phyloP scores from a whole-genome alignment of 2,329 filamentous ascomycete species.

The Fusarium beomiforme region DNA sequence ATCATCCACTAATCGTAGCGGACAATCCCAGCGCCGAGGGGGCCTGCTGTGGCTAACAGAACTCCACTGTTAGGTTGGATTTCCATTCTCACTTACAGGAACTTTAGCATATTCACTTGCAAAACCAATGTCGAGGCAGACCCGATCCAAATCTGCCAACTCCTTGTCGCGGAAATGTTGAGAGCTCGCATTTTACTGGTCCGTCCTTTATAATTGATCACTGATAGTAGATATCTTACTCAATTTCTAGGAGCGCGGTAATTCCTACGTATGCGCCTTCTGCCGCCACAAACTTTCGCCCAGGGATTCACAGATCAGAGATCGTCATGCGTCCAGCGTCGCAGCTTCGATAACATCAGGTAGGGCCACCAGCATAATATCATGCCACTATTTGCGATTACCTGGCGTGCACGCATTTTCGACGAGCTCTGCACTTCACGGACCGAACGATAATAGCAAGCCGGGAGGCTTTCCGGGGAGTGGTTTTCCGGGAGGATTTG shows the following conservation, averaged over 20 bases:
- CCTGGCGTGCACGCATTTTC: constrained; percentile 41
- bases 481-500: constrained; percentile 28
- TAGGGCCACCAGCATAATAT: not conserved
- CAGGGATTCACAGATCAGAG: constrained; percentile 21
- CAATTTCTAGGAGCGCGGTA: constrained; percentile 47
- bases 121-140: constrained; percentile 37
- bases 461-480: constrained; percentile 41
- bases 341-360: constrained; percentile 13
- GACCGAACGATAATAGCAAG: constrained; percentile 30
- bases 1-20: constrained; percentile 21
- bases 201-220: constrained; percentile 11
- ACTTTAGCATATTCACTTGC: constrained; percentile 12
- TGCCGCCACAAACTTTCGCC: constrained; percentile 49
- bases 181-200: constrained; percentile 55
- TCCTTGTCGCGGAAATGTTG: constrained; percentile 51
- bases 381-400: not conserved
- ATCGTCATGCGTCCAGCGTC: constrained; percentile 24
- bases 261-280: constrained; percentile 54
- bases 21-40: constrained; percentile 36
- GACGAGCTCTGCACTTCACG: constrained; percentile 38
- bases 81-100: constrained; percentile 17
- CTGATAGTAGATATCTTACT: constrained; percentile 9
- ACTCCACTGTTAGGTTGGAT: constrained; percentile 27
- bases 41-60: constrained; percentile 31
- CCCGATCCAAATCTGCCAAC: constrained; percentile 31